Base-by-base conservation (phyloP, 2,329 filamentous ascomycete species). In the Cladosporium sp. region DNA sequence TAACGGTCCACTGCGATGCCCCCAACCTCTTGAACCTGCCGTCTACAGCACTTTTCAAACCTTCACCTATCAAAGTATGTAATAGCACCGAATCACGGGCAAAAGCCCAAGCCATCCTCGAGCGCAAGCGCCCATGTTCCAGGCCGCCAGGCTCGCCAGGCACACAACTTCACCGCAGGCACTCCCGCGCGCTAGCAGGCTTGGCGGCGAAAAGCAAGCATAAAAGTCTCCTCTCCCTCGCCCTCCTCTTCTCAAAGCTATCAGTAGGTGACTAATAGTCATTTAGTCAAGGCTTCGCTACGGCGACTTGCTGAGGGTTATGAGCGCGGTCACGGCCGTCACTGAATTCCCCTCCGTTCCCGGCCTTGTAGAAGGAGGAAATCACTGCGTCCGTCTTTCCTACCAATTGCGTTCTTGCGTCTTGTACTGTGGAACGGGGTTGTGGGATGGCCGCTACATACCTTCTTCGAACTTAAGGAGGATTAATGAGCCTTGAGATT, bases 401-500 rank as follows among this genome's bases (percentile, higher is more conserved):
- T 69, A 70, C 62, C 71, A 73, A 68, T 66, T 62, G 64, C 61
- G 64, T 58, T 62, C 62, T 50, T 49, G 32, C 64, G 40, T 54
- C 45, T 33, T 58, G 55, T 56, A 62, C 59, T 59, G 53, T 65
- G 69, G 69, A 65, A 55, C 64, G 70, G 65, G 66, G 70, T 69
- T 74, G 71, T 74, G 71, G 71, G 70, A 69, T 68, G 63, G 65
- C 68, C 66, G 63, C 68, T 70, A 72, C 49, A 58, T 50, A 34
- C 43, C 40, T 50, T 50, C 40, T 6, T 10, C 35, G 48, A 50
- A 50, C 1, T 7, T 28, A 3, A 28, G 22, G 22, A 28, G 22
- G 22, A 28, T 7, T 28, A 28, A 28, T 7, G 22, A 28, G 22
- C 7, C 22, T 28, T 28, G 22, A 28, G 7, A 3, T 3, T 28